phyloP scores from a whole-genome alignment of 306 rosid genomes.

The Cucurbita argyrosperma region DNA sequence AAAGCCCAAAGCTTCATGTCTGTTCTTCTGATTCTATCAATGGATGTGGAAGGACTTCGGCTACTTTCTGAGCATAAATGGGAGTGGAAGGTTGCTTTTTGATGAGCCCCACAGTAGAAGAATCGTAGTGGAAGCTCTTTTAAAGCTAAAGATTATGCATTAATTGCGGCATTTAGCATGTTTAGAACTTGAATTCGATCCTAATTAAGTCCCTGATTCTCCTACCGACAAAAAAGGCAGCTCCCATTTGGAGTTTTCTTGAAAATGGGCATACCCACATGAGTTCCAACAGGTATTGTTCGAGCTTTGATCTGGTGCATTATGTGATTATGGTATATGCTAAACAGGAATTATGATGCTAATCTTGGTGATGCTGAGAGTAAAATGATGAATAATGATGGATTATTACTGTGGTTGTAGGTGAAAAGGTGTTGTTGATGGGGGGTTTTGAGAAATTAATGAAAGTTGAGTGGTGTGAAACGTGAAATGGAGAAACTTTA shows the following conservation, averaged over 20 bases:
- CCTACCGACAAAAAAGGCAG: background rate
- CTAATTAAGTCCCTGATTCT: background rate
- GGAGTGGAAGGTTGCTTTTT: background rate
- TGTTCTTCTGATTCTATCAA: slow-evolving; percentile 5
- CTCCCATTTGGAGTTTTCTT: too few relatives aligned
- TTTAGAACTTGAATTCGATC: background rate
- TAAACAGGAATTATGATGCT: background rate
- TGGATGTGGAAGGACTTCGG: slow-evolving; percentile 1
- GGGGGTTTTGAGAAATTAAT: background rate
- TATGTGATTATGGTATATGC: background rate
- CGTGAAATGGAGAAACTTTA: background rate
- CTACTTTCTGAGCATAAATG: slow-evolving; percentile 10
- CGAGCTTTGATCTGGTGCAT: background rate
- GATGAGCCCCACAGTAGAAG: background rate
- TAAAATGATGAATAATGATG: background rate
- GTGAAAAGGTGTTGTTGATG: too few relatives aligned
- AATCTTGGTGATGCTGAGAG: background rate
- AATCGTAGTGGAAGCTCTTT: background rate
- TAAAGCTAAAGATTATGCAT: background rate
- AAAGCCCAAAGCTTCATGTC: slow-evolving; percentile 44
- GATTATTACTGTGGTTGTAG: background rate
- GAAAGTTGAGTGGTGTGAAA: background rate
- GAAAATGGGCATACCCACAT: background rate
- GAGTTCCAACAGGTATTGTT: background rate
- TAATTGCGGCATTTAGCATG: background rate